phyloP scores from a whole-genome alignment of 306 rosid species.

The Pterocarpus macrocarpus region DNA sequence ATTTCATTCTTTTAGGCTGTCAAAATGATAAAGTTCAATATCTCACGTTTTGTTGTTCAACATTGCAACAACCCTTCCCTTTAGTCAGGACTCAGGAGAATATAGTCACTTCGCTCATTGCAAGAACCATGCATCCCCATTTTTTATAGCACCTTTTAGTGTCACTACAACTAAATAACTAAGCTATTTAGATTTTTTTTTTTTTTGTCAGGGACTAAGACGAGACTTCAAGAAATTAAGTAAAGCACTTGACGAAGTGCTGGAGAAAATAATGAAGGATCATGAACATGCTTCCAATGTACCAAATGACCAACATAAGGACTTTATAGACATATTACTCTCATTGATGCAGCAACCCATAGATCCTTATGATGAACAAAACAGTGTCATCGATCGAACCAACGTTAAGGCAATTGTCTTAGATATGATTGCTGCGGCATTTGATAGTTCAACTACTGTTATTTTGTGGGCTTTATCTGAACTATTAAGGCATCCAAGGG shows the following conservation, averaged over 20 bases:
- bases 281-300: slow-evolving; percentile 10
- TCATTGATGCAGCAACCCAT: slow-evolving; percentile 37
- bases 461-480: slow-evolving; percentile 47
- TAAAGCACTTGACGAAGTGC: background rate
- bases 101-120: too few relatives aligned
- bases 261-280: slow-evolving; percentile 27
- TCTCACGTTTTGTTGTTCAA: too few relatives aligned
- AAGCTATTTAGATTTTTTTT: too few relatives aligned
- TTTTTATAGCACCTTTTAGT: too few relatives aligned
- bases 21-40: too few relatives aligned
- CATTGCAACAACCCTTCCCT: too few relatives aligned
- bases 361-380: slow-evolving; percentile 26
- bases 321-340: slow-evolving; percentile 33
- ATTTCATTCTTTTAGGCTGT: too few relatives aligned
- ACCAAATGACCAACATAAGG: background rate
- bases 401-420: slow-evolving; percentile 42
- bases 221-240: background rate
- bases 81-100: too few relatives aligned
- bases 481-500: slow-evolving; percentile 45
- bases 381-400: background rate
- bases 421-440: slow-evolving; percentile 43
- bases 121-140: too few relatives aligned
- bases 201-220: background rate
- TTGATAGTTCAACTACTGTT: background rate
- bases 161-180: background rate